phyloP scores from a whole-genome alignment of 805 yeast genomes.

The Yamadazyma ubonensis region DNA sequence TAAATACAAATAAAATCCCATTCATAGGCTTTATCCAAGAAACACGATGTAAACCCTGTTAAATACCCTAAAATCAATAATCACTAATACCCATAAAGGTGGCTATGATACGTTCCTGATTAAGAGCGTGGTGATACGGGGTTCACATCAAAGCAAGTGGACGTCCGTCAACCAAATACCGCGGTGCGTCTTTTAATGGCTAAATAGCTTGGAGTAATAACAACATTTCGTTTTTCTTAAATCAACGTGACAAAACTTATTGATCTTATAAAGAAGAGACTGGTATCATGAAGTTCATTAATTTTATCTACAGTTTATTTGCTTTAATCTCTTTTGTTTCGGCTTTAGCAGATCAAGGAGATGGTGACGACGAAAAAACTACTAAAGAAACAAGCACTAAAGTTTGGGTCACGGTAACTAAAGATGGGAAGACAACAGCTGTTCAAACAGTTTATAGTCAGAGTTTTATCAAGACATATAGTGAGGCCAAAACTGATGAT shows the following conservation, averaged over 20 bases:
- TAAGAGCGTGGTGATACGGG: conserved; percentile 4
- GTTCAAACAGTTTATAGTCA: conserved; percentile 25
- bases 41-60: too few relatives aligned
- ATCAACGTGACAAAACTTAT: too few relatives aligned
- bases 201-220: neutral
- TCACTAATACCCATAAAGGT: too few relatives aligned
- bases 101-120: neutral
- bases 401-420: conserved; percentile 36
- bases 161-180: conserved; percentile 6
- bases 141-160: conserved; percentile 3
- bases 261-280: too few relatives aligned
- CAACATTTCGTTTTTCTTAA: conserved; percentile 1
- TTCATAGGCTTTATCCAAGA: too few relatives aligned
- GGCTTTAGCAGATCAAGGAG: conserved; percentile 21
- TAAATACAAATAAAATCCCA: too few relatives aligned
- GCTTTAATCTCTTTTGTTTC: conserved; percentile 9
- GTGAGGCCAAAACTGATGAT: conserved; percentile 17
- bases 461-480: conserved; percentile 24
- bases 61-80: too few relatives aligned
- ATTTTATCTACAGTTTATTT: conserved; percentile 1
- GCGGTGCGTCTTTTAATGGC: conserved; percentile 3
- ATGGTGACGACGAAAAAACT: conserved; percentile 11
- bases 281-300: conserved; percentile 7
- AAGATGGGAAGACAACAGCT: conserved; percentile 28
- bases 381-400: conserved; percentile 22